phyloP scores from a whole-genome alignment of 1,139 yeast species.

The Citeromyces hawaiiensis region DNA sequence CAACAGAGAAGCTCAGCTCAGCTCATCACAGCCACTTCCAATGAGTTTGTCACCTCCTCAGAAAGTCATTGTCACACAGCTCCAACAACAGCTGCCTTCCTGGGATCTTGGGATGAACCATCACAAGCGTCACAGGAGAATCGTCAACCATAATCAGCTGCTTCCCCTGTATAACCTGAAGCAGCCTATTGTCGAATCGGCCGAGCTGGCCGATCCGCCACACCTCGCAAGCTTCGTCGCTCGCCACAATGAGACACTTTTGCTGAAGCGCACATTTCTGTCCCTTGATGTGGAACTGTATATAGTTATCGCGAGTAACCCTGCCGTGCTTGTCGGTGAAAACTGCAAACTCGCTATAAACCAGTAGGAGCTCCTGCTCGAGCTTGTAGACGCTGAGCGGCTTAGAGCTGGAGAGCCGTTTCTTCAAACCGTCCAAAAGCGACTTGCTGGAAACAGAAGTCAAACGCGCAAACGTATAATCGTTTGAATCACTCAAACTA shows the following conservation, averaged over 20 bases:
- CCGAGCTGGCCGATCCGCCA: slow-evolving; percentile 41
- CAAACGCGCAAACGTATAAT: not conserved
- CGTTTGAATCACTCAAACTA: not conserved
- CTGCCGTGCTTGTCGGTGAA: slow-evolving; percentile 58
- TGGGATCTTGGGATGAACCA: slow-evolving; percentile 60
- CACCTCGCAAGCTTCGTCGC: slow-evolving; percentile 62
- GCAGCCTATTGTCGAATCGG: slow-evolving; percentile 28
- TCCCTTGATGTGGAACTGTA: slow-evolving; percentile 55
- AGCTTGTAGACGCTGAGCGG: slow-evolving; percentile 48
- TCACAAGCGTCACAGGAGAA: slow-evolving; percentile 27
- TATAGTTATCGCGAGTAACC: slow-evolving; percentile 38
- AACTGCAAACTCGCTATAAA: slow-evolving; percentile 64
- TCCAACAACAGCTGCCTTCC: slow-evolving; percentile 48
- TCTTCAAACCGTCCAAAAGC: slow-evolving; percentile 5
- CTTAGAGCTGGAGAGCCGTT: slow-evolving; percentile 3
- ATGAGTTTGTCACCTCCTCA: too few relatives aligned
- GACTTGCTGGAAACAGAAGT: slow-evolving; percentile 2
- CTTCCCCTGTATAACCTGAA: slow-evolving; percentile 68
- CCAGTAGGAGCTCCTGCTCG: slow-evolving; percentile 39
- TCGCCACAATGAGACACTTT: slow-evolving; percentile 48
- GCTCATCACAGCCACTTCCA: too few relatives aligned
- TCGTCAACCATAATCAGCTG: slow-evolving; percentile 36
- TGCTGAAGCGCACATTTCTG: slow-evolving; percentile 38
- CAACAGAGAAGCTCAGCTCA: too few relatives aligned
- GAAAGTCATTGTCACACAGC: slow-evolving; percentile 4